A percentile compares a stretch with the other conserved stretches of the same genome.
These are phyloP conservation scores for Mallotus nudiflorus DNA, from an alignment of 345 rosid species.

Conservation along the genomic window DNA sequence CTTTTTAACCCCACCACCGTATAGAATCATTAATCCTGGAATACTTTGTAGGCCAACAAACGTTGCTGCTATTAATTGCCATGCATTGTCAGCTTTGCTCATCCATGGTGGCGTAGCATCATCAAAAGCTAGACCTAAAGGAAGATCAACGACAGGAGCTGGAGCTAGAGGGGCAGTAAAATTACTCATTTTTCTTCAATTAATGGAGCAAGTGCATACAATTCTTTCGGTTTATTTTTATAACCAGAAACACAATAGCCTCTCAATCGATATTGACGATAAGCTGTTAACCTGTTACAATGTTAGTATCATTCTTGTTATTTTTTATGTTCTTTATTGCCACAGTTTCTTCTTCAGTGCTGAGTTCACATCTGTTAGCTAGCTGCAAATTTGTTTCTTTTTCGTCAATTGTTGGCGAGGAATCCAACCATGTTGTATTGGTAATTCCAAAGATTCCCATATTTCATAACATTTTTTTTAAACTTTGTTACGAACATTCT, in stretches of 20 bases:
- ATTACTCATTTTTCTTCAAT: neutral
- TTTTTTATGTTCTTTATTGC: neutral
- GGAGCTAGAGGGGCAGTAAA: neutral
- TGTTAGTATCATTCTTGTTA: constrained; percentile 1
- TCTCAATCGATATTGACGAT: constrained; percentile 16
- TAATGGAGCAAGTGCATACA: neutral
- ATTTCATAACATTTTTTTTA: too few relatives aligned
- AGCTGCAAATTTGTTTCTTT: neutral
- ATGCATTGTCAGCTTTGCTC: constrained; percentile 24
- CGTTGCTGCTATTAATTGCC: constrained; percentile 28
- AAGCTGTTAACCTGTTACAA: constrained; percentile 6
- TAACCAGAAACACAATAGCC: neutral
- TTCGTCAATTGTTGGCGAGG: neutral
- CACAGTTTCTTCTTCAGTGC: neutral
- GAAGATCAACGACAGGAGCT: neutral
- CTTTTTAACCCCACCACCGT: constrained; percentile 22
- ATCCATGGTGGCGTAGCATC: constrained; percentile 17
- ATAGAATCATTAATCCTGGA: constrained; percentile 22
- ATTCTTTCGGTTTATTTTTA: neutral
- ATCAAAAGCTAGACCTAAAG: neutral
- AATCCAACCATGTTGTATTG: constrained; percentile 3
- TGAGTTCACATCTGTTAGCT: neutral
- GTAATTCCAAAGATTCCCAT: constrained; percentile 16
- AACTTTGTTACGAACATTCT: too few relatives aligned
- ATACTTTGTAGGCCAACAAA: constrained; percentile 26